Evolutionary conservation across 1,139 yeast genomes (phyloP).

Genomic region (Candida pseudoviswanathii): DNA sequence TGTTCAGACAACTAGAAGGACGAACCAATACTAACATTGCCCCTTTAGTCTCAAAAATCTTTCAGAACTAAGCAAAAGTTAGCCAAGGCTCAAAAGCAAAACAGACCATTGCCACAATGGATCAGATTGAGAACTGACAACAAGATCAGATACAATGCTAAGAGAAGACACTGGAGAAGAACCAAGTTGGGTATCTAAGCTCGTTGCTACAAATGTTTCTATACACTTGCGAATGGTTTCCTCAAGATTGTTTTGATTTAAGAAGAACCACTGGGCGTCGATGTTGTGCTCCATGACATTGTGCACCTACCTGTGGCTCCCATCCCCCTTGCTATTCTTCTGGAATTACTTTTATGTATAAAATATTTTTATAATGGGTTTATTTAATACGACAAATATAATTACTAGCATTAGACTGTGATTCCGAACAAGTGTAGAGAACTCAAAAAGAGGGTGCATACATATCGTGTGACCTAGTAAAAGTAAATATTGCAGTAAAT

Average conservation of each 20-base stretch:
- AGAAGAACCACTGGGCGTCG: background rate
- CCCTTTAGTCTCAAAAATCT: slow-evolving; percentile 84
- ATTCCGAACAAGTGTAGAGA: background rate
- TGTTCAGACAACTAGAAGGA: background rate
- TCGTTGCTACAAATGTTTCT: slow-evolving; percentile 10
- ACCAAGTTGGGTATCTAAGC: slow-evolving; percentile 96
- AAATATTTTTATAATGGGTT: slow-evolving; percentile 5
- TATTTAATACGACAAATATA: slow-evolving; percentile 3
- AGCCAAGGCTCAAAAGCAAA: slow-evolving; percentile 98
- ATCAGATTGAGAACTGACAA: slow-evolving; percentile 98
- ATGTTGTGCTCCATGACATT: no score
- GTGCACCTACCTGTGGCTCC: no score
- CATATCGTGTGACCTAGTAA: background rate
- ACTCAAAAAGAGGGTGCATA: background rate
- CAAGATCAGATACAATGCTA: slow-evolving; percentile 98
- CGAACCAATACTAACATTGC: slow-evolving; percentile 22
- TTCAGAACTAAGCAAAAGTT: slow-evolving; percentile 98
- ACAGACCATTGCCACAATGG: slow-evolving; percentile 99
- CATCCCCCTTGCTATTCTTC: background rate
- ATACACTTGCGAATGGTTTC: slow-evolving; percentile 3
- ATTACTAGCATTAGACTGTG: slow-evolving; percentile 2
- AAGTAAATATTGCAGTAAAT: background rate
- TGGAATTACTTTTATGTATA: slow-evolving; percentile 3
- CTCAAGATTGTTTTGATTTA: slow-evolving; percentile 4
- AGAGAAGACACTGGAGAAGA: slow-evolving; percentile 99